Conservation (phyloP, 2,329 filamentous ascomycete species). For the Seiridium unicorne region DNA sequence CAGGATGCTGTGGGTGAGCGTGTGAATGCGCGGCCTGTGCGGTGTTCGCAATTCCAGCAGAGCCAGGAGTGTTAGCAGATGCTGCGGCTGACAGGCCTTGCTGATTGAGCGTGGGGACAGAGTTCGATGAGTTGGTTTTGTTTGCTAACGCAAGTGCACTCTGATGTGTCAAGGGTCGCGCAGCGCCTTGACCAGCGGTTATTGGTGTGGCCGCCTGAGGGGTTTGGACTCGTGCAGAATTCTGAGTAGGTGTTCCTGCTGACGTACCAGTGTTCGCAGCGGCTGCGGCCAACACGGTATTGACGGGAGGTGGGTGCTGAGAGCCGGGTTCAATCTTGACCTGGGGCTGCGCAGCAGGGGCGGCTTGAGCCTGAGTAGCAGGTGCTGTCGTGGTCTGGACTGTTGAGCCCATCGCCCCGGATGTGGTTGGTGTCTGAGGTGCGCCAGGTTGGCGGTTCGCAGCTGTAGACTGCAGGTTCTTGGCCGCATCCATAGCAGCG, state of each 20-base stretch:
- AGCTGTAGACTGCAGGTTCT: slow-evolving; percentile 26
- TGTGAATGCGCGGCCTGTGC: slow-evolving; percentile 41
- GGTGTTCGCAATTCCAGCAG: slow-evolving; percentile 18
- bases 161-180: slow-evolving; percentile 24
- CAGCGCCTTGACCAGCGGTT: slow-evolving; percentile 9
- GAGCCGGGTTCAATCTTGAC: slow-evolving; percentile 35
- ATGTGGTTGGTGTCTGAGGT: slow-evolving; percentile 19
- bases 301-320: slow-evolving; percentile 41
- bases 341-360: slow-evolving; percentile 16
- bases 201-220: slow-evolving; percentile 35
- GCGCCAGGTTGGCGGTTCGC: slow-evolving; percentile 18
- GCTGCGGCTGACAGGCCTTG: slow-evolving; percentile 23
- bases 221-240: slow-evolving; percentile 45
- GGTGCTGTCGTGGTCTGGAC: slow-evolving; percentile 20
- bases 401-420: slow-evolving; percentile 15
- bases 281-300: slow-evolving; percentile 42
- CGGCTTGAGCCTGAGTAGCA: slow-evolving; percentile 22
- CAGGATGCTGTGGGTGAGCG: slow-evolving; percentile 40
- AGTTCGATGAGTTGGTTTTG: slow-evolving; percentile 6
- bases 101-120: slow-evolving; percentile 15
- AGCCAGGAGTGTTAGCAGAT: slow-evolving; percentile 19
- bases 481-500: slow-evolving; percentile 30
- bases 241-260: slow-evolving; percentile 48
- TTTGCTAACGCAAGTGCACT: slow-evolving; percentile 29
- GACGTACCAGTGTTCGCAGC: slow-evolving; percentile 35